These are phyloP conservation scores for Erodium trifolium DNA, from an alignment of 441 rosid genomes.

Conservation along the genomic window DNA sequence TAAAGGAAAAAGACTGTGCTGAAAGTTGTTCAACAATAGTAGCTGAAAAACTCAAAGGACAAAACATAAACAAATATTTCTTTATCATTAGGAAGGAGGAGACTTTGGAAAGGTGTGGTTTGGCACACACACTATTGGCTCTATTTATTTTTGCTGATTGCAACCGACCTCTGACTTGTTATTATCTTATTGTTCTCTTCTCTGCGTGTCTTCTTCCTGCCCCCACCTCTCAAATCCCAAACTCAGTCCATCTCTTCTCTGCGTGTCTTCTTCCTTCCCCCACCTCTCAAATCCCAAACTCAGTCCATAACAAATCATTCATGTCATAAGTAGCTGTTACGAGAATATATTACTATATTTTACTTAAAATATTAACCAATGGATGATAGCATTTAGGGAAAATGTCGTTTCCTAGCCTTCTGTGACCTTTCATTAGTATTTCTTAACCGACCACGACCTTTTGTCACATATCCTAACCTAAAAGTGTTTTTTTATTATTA, in stretches of 20 bases:
- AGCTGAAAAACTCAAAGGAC: not conserved
- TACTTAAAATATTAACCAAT: not conserved
- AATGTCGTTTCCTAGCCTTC: no score
- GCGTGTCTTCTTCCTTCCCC: not conserved
- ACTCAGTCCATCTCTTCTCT: not conserved
- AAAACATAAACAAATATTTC: not conserved
- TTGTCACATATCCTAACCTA: no score
- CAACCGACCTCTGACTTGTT: not conserved
- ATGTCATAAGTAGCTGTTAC: no score
- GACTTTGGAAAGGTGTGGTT: not conserved
- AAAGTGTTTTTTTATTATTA: no score
- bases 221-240: not conserved
- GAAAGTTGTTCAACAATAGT: conserved; percentile 4
- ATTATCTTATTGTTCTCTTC: not conserved
- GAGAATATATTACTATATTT: not conserved
- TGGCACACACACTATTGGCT: not conserved
- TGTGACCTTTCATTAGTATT: no score
- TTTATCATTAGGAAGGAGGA: not conserved
- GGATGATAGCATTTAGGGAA: not conserved
- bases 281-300: not conserved
- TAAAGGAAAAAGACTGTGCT: not conserved
- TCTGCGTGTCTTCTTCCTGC: not conserved
- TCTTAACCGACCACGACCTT: no score
- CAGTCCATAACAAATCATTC: no score
- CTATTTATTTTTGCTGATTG: not conserved